phyloP scores from a whole-genome alignment of 495 filamentous ascomycete species.

The Penicillium parvum region DNA sequence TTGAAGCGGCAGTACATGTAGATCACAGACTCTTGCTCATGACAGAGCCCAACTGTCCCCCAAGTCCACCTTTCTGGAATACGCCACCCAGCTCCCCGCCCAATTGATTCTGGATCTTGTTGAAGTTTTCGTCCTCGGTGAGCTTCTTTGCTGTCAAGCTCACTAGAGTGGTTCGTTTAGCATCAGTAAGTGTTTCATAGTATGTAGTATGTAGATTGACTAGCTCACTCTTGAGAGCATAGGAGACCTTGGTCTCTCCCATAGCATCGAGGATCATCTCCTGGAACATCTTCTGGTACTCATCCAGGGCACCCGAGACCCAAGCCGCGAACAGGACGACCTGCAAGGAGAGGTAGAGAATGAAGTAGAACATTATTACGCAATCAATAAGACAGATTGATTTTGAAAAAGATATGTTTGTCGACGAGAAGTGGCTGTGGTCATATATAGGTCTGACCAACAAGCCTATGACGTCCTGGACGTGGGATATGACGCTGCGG shows the following conservation, averaged over 20 bases:
- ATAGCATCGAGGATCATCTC: conserved; percentile 46
- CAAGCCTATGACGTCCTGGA: conserved; percentile 20
- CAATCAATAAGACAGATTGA: no score
- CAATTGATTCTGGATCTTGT: conserved; percentile 32
- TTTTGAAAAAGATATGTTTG: neutral
- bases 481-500: conserved; percentile 15
- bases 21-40: conserved; percentile 18
- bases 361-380: conserved; percentile 24
- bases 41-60: conserved; percentile 19
- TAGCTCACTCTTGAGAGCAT: conserved; percentile 35
- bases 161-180: conserved; percentile 7
- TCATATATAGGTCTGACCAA: neutral
- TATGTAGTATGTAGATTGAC: no score
- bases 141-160: conserved; percentile 30
- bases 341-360: conserved; percentile 21
- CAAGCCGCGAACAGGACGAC: conserved; percentile 27
- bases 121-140: conserved; percentile 33
- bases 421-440: neutral
- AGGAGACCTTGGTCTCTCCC: conserved; percentile 48
- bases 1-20: no score
- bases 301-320: conserved; percentile 32
- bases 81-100: conserved; percentile 24
- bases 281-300: conserved; percentile 38
- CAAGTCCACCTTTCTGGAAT: conserved; percentile 21
- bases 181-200: no score